Percentiles rank a stretch among this genome's conserved stretches.
These are phyloP conservation scores for Colletotrichum sp. DNA, from an alignment of 2,329 filamentous ascomycete genomes.

Conservation along the genomic window DNA sequence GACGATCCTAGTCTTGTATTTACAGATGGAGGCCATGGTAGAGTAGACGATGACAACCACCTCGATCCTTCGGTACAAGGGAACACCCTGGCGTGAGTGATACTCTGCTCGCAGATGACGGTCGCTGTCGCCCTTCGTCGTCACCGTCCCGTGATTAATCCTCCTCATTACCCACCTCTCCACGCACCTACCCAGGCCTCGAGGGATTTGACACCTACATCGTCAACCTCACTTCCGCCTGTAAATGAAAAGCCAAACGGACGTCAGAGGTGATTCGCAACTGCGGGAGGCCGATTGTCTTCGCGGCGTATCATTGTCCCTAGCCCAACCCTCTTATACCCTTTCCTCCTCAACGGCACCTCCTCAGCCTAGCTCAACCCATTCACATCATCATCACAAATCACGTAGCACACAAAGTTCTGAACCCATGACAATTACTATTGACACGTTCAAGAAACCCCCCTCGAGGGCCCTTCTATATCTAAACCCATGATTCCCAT, in stretches of 20 bases:
- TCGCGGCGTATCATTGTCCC: too few relatives aligned
- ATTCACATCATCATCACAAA: background rate
- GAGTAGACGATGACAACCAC: accelerated
- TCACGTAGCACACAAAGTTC: background rate
- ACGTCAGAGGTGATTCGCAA: too few relatives aligned
- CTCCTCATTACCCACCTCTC: background rate
- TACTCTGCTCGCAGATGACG: accelerated
- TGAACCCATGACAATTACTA: conserved; percentile 1
- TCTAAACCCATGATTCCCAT: background rate
- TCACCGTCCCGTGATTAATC: background rate
- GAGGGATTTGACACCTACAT: too few relatives aligned
- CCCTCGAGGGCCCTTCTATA: background rate
- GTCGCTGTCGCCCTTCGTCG: accelerated
- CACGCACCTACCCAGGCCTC: too few relatives aligned
- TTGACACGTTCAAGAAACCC: background rate
- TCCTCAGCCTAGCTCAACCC: too few relatives aligned
- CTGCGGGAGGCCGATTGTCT: too few relatives aligned
- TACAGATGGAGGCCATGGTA: background rate
- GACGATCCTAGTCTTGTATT: background rate
- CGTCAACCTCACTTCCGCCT: too few relatives aligned
- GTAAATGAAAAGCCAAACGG: too few relatives aligned
- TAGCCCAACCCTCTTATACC: too few relatives aligned
- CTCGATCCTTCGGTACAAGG: background rate
- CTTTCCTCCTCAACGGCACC: too few relatives aligned
- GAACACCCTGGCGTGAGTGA: background rate